Evolutionary conservation across 2,329 filamentous ascomycete genomes (phyloP).

Genomic region (Aspergillus neoniger): DNA sequence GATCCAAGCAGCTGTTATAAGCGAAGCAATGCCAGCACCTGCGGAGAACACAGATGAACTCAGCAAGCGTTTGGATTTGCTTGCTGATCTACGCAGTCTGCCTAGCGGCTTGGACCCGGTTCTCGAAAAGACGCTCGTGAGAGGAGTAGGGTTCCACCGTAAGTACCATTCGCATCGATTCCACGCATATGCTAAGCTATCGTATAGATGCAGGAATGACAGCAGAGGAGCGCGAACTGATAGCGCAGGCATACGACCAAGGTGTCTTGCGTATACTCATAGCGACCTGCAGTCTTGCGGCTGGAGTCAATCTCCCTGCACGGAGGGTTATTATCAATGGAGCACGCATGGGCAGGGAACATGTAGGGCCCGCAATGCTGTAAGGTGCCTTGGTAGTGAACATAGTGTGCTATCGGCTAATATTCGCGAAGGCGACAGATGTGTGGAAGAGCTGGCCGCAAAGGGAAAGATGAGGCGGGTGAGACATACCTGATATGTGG

Average conservation of each 20-base stretch:
- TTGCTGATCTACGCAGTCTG: conserved; percentile 67
- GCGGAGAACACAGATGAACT: conserved; percentile 51
- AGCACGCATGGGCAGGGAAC: conserved; percentile 72
- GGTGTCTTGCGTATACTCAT: conserved; percentile 70
- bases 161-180: conserved; percentile 31
- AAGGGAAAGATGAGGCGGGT: conserved; percentile 75
- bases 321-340: conserved; percentile 74
- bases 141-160: conserved; percentile 75
- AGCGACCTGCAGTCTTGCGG: conserved; percentile 77
- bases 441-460: conserved; percentile 74
- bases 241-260: conserved; percentile 69
- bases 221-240: conserved; percentile 71
- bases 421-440: conserved; percentile 62
- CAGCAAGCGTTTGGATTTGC: conserved; percentile 63
- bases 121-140: conserved; percentile 64
- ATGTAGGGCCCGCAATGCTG: conserved; percentile 77
- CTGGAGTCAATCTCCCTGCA: conserved; percentile 75
- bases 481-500: conserved; percentile 77
- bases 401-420: conserved; percentile 22
- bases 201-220: conserved; percentile 56
- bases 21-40: conserved; percentile 62
- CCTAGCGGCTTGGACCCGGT: conserved; percentile 66
- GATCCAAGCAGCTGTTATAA: conserved; percentile 67
- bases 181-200: conserved; percentile 29
- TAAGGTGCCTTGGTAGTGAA: conserved; percentile 30